A percentile compares a stretch with the other conserved stretches of the same genome.
Evolutionary conservation across 208 protist species (phyloP).

Genomic region (Leishmania mexicana): DNA sequence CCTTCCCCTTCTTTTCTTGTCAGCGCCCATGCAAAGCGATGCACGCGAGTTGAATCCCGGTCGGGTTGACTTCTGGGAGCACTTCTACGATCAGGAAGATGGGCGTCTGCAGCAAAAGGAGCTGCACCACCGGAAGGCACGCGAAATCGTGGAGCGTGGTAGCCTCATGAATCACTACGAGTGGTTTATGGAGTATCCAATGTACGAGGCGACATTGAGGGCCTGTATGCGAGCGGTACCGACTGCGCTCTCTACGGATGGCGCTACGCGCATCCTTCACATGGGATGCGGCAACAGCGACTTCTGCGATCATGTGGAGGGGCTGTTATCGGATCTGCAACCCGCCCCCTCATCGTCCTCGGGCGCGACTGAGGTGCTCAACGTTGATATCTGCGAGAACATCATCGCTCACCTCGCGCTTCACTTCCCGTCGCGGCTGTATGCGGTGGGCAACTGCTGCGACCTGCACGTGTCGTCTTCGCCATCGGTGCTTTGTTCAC

Average conservation of each 20-base stretch:
- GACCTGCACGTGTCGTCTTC: constrained; percentile 19
- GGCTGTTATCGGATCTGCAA: constrained; percentile 1
- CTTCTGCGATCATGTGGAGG: constrained; percentile 48
- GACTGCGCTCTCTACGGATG: neutral
- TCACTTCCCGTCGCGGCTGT: constrained; percentile 33
- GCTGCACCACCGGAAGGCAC: constrained; percentile 23
- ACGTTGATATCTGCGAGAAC: constrained; percentile 61
- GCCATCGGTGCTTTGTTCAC: neutral
- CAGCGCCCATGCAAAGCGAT: constrained; percentile 35
- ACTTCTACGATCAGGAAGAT: constrained; percentile 55
- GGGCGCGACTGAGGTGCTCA: constrained; percentile 34
- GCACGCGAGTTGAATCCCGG: constrained; percentile 43
- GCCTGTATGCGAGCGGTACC: constrained; percentile 5
- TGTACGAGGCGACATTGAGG: constrained; percentile 37
- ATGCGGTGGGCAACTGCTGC: constrained; percentile 64
- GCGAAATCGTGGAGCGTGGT: constrained; percentile 29
- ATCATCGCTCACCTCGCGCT: constrained; percentile 38
- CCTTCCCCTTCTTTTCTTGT: no score
- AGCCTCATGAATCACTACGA: constrained; percentile 69
- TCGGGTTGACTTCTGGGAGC: constrained; percentile 49
- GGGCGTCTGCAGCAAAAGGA: constrained; percentile 45
- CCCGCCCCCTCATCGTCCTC: neutral
- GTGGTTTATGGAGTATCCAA: constrained; percentile 64
- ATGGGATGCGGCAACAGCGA: constrained; percentile 70
- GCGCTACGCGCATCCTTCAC: constrained; percentile 40